A percentile compares a stretch with the other conserved stretches of the same genome.
These are phyloP conservation scores for Chionographis japonica DNA, from an alignment of 106 monocot genomes.

Conservation along the genomic window DNA sequence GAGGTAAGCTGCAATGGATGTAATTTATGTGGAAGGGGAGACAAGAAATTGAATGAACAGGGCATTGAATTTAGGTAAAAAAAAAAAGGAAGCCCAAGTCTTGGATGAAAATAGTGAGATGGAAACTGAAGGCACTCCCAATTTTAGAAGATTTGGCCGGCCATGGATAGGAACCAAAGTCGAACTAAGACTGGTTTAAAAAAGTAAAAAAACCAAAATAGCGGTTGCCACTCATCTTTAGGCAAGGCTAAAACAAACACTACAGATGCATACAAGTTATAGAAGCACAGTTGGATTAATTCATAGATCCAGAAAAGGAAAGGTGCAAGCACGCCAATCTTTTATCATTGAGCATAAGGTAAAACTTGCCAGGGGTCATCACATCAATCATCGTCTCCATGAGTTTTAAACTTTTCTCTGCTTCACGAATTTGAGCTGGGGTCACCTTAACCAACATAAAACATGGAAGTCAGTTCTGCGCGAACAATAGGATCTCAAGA, in stretches of 20 bases:
- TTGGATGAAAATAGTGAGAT: background rate
- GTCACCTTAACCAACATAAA: conserved; percentile 51
- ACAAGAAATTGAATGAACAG: background rate
- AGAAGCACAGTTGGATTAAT: too few relatives aligned
- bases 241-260: too few relatives aligned
- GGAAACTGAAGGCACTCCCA: background rate
- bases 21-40: too few relatives aligned
- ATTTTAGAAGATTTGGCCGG: too few relatives aligned
- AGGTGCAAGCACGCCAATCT: too few relatives aligned
- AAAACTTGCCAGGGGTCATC: conserved; percentile 76
- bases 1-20: too few relatives aligned
- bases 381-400: conserved; percentile 94
- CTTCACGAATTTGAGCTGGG: conserved; percentile 98
- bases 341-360: background rate
- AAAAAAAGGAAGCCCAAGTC: background rate
- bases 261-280: too few relatives aligned
- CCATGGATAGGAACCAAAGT: too few relatives aligned
- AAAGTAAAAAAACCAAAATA: too few relatives aligned
- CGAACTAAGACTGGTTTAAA: too few relatives aligned
- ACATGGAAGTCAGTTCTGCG: background rate
- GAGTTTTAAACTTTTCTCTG: conserved; percentile 77
- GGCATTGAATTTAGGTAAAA: background rate
- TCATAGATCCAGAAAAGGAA: too few relatives aligned
- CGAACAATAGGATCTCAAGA: background rate
- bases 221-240: too few relatives aligned